Base-by-base conservation (phyloP, 768 basidiomycete species). In the Tulasnella sp. region DNA sequence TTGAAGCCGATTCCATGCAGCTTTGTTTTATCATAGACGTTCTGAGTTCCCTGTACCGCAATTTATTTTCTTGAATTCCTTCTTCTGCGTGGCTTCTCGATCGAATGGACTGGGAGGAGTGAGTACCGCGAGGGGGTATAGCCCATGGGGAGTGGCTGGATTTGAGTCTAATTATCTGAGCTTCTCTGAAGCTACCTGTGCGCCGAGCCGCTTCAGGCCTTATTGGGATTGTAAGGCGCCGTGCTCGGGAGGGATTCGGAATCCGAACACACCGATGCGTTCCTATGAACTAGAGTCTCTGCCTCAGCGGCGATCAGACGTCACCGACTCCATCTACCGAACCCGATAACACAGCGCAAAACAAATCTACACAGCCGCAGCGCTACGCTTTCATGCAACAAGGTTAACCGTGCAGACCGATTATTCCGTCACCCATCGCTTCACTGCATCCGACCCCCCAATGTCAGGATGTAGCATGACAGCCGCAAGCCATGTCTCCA, bases 401-500 rank as follows among this genome's bases (percentile, higher is more conserved):
- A 68, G 36, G 62, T 68, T 68, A 68, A 68, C 31, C 62, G 62
- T 68, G 62, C 62, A 36, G 62, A 36, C 62, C 62, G 62, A 68
- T 68, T 38, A 79, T 31, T 79, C 78, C 21, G 56, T 79, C 46
- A 79, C 78, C 78, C 78, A 79, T 62, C 48, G 42, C 72, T 73
- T 71, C 36, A 79, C 71, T 36, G 56, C 44, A n/a, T 71, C 71
- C 24, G 73, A 58, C 27, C 78, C 73, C 44, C 78, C 78, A 40
- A 79, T 71, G 24, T 71, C 73, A 31, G 78, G 78, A 74, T 79
- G 78, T 18, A 79, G 78, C 39, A 79, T 40, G 38, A 79, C 78
- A 5, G 78, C 71, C 27, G 78, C 71, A 46, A 79, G 78, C 78
- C 78, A 79, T 38, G 78, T 48, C 44, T 79, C 68, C 16, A 79